phyloP scores from a whole-genome alignment of 2,329 filamentous ascomycete genomes.

The Tolypocladium capitatum region DNA sequence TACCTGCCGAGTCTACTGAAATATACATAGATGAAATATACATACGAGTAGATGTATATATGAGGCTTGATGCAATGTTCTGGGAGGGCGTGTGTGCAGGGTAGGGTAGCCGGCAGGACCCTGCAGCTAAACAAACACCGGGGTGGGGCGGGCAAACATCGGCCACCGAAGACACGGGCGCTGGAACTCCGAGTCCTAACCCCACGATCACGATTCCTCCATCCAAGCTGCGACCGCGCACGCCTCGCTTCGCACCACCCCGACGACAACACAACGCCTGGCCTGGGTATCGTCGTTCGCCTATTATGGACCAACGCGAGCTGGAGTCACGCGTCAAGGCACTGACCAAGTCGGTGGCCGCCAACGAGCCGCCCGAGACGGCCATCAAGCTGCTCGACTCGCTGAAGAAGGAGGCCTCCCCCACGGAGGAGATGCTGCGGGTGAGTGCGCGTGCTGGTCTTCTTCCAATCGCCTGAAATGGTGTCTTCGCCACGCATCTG shows the following conservation, averaged over 20 bases:
- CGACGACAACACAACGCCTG: not conserved
- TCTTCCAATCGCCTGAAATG: not conserved
- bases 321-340: slow-evolving; percentile 65
- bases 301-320: slow-evolving; percentile 64
- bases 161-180: not conserved
- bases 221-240: not conserved
- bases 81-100: too few relatives aligned
- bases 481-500: not conserved
- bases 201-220: slow-evolving; percentile 1
- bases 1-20: too few relatives aligned
- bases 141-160: slow-evolving; percentile 1
- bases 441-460: slow-evolving; percentile 31
- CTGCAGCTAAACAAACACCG: not conserved
- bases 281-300: not conserved
- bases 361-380: slow-evolving; percentile 60
- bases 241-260: not conserved
- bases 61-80: too few relatives aligned
- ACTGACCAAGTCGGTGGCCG: slow-evolving; percentile 63
- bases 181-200: slow-evolving; percentile 1
- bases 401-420: slow-evolving; percentile 66
- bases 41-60: too few relatives aligned
- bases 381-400: slow-evolving; percentile 64
- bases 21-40: too few relatives aligned
- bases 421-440: slow-evolving; percentile 81
- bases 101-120: too few relatives aligned